These are phyloP conservation scores for Dispira parvispora DNA, from an alignment of 192 early-diverging fungal species.

Conservation along the genomic window DNA sequence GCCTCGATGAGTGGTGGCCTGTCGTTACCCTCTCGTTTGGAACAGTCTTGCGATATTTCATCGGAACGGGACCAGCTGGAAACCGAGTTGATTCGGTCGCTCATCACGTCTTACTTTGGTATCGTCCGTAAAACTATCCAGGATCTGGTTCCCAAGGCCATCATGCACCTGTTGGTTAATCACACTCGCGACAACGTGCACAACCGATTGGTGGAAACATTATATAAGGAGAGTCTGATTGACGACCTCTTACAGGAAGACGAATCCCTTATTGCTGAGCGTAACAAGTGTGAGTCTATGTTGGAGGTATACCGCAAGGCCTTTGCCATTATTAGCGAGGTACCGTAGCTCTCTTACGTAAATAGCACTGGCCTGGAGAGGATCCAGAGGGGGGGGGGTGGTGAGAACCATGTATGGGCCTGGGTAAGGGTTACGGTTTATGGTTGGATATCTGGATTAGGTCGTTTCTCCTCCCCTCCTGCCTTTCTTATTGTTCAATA, in stretches of 20 bases:
- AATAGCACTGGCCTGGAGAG: no score
- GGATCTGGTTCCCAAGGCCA: constrained; percentile 63
- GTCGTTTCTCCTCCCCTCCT: no score
- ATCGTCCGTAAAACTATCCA: constrained; percentile 67
- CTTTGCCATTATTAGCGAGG: constrained; percentile 47
- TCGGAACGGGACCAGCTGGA: constrained; percentile 58
- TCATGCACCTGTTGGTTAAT: constrained; percentile 71
- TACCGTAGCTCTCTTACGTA: constrained; percentile 3
- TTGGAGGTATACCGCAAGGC: constrained; percentile 64
- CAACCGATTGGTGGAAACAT: constrained; percentile 52
- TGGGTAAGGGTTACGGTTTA: no score
- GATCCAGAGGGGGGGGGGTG: no score
- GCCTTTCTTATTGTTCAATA: no score
- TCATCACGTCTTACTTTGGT: constrained; percentile 62
- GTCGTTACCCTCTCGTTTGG: neutral
- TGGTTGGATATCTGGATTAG: no score
- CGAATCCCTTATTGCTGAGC: constrained; percentile 46
- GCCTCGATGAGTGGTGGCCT: neutral
- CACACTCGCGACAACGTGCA: constrained; percentile 53
- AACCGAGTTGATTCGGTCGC: constrained; percentile 56
- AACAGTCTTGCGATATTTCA: neutral
- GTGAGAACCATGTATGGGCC: no score
- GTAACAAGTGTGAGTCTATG: constrained; percentile 58
- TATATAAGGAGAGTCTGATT: constrained; percentile 56
- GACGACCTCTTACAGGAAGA: constrained; percentile 60